Conservation (phyloP, 768 basidiomycete species). For the Candolleomyces eurysporus region DNA sequence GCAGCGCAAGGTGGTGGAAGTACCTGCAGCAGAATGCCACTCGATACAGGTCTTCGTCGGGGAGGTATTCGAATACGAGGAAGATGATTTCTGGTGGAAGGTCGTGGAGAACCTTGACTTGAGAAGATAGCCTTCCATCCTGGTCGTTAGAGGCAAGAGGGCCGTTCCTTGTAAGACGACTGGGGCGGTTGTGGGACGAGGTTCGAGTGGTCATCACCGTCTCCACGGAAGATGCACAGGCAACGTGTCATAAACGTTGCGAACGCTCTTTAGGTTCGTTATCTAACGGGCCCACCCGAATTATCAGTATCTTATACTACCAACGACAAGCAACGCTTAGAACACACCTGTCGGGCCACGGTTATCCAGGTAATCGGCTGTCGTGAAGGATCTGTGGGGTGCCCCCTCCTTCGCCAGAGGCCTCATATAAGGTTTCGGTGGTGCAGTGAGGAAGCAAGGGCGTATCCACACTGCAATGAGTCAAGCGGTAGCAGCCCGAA, state of each 20-base stretch:
- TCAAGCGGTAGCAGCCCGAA: background rate
- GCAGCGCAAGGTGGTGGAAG: constrained; percentile 25
- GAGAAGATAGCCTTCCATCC: no score
- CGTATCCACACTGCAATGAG: background rate
- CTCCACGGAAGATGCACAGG: background rate
- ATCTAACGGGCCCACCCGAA: background rate
- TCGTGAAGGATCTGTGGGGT: background rate
- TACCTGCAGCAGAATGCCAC: constrained; percentile 20
- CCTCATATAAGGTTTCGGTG: background rate
- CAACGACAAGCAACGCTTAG: background rate
- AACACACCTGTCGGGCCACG: background rate
- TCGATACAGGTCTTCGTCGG: constrained; percentile 18
- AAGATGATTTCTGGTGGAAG: constrained; percentile 31
- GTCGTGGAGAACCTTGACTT: constrained; percentile 11
- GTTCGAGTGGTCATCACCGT: background rate
- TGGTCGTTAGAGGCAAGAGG: no score
- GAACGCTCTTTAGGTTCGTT: background rate
- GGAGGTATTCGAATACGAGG: constrained; percentile 18
- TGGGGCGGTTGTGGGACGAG: background rate
- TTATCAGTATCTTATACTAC: no score
- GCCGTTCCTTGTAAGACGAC: no score
- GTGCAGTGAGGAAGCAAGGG: background rate
- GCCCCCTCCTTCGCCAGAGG: background rate
- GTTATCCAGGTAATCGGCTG: background rate
- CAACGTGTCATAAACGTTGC: constrained; percentile 8